These are phyloP conservation scores for Elsinoe necatrix DNA, from an alignment of 2,329 filamentous ascomycete genomes.

Conservation along the genomic window DNA sequence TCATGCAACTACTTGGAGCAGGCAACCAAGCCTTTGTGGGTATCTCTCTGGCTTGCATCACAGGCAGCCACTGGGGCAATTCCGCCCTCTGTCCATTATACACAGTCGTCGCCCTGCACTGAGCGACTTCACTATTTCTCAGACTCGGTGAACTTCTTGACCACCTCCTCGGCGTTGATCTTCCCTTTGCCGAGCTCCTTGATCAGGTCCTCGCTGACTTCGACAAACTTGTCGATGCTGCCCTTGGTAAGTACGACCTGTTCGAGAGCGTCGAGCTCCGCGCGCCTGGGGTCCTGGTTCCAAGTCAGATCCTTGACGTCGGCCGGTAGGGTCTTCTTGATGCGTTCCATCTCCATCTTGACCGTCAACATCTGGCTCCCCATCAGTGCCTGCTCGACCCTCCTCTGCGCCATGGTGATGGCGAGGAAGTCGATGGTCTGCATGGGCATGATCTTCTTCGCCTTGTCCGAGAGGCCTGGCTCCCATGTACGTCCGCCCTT, in stretches of 20 bases:
- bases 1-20: not conserved
- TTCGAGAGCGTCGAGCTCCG: not conserved
- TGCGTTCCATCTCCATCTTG: constrained; percentile 11
- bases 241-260: not conserved
- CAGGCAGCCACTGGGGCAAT: too few relatives aligned
- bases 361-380: constrained; percentile 9
- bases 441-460: not conserved
- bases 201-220: constrained; percentile 3
- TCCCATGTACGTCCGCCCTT: constrained; percentile 15
- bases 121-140: not conserved
- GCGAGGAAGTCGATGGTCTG: constrained; percentile 15
- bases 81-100: not conserved
- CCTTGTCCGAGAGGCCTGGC: constrained; percentile 1
- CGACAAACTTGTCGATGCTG: not conserved
- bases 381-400: constrained; percentile 13
- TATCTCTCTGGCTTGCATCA: not conserved
- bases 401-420: constrained; percentile 6
- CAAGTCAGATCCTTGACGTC: not conserved
- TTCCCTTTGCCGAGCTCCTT: constrained; percentile 1
- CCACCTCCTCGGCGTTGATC: not conserved
- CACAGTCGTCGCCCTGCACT: not conserved
- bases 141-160: not conserved
- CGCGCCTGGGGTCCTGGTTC: not conserved
- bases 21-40: not conserved
- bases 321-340: constrained; percentile 12